phyloP scores from a whole-genome alignment of 306 rosid genomes.

The Casuarina cunninghamiana region DNA sequence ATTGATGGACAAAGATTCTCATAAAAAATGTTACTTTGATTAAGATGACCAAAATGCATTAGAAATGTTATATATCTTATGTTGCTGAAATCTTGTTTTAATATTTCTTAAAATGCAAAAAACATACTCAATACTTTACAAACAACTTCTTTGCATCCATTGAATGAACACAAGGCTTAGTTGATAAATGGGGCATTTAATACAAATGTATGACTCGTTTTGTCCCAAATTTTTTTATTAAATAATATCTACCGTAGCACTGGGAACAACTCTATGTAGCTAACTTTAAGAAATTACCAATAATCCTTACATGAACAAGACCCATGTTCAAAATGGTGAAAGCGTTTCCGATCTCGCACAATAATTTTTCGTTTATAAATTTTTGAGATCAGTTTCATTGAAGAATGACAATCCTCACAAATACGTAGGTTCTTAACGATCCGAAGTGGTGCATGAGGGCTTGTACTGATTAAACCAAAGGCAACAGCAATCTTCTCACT shows the following conservation, averaged over 20 bases:
- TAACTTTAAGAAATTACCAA: slow-evolving; percentile 51
- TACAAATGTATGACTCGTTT: background rate
- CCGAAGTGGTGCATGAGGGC: slow-evolving; percentile 47
- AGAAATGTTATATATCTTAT: too few relatives aligned
- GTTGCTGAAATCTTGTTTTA: too few relatives aligned
- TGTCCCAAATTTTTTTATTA: background rate
- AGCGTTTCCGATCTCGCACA: slow-evolving; percentile 68
- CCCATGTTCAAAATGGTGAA: slow-evolving; percentile 78
- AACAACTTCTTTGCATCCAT: background rate
- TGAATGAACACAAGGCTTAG: background rate
- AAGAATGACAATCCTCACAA: slow-evolving; percentile 80
- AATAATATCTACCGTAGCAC: background rate
- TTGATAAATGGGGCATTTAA: background rate
- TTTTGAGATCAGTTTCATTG: slow-evolving; percentile 62
- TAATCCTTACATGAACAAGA: slow-evolving; percentile 80
- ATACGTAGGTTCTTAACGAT: slow-evolving; percentile 65
- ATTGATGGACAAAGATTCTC: too few relatives aligned
- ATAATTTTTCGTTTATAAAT: slow-evolving; percentile 56
- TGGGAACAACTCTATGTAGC: background rate
- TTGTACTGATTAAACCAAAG: slow-evolving; percentile 69
- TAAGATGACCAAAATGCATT: too few relatives aligned
- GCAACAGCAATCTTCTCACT: slow-evolving; percentile 91
- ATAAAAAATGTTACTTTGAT: too few relatives aligned
- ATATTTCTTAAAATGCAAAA: too few relatives aligned
- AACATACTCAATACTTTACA: too few relatives aligned